These are phyloP conservation scores for Pseudozyma sp. DNA, from an alignment of 1,284 basidiomycete genomes.

Conservation along the genomic window DNA sequence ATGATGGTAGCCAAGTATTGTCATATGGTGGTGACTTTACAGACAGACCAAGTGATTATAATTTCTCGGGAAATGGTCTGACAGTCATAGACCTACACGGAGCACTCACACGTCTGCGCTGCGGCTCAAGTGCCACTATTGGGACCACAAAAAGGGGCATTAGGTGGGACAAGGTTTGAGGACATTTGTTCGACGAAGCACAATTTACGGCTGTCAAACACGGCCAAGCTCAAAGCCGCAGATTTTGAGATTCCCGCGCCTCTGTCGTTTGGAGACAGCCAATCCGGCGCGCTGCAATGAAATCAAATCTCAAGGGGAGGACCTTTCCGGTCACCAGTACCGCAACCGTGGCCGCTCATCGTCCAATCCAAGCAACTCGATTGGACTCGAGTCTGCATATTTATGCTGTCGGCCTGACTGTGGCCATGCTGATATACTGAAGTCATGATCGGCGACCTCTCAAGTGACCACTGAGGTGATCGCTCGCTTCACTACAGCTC, in stretches of 20 bases:
- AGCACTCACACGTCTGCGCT: background rate
- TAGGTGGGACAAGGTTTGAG: background rate
- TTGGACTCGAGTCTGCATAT: slow-evolving; percentile 4
- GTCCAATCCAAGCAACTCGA: slow-evolving; percentile 10
- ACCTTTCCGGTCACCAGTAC: slow-evolving; percentile 28
- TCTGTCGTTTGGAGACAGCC: background rate
- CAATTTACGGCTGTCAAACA: slow-evolving; percentile 27
- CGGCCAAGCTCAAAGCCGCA: slow-evolving; percentile 9
- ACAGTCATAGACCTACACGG: slow-evolving; percentile 5
- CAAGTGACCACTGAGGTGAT: slow-evolving; percentile 1
- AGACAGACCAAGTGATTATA: too few species aligned
- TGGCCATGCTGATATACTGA: background rate
- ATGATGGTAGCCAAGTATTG: too few species aligned
- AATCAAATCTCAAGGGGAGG: slow-evolving; percentile 13
- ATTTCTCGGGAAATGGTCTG: too few species aligned
- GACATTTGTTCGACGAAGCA: background rate
- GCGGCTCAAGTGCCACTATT: background rate
- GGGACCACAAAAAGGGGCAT: too few species aligned
- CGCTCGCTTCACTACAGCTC: background rate
- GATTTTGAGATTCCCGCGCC: background rate
- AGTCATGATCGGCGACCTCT: slow-evolving; percentile 9
- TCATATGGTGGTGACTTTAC: too few species aligned
- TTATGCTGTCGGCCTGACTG: background rate
- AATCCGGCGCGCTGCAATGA: slow-evolving; percentile 8
- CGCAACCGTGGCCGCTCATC: slow-evolving; percentile 5